Percentiles rank a stretch among this genome's conserved stretches.
These are phyloP conservation scores for Sporisorium reilianum DNA, from an alignment of 1,284 basidiomycete genomes.

Conservation along the genomic window DNA sequence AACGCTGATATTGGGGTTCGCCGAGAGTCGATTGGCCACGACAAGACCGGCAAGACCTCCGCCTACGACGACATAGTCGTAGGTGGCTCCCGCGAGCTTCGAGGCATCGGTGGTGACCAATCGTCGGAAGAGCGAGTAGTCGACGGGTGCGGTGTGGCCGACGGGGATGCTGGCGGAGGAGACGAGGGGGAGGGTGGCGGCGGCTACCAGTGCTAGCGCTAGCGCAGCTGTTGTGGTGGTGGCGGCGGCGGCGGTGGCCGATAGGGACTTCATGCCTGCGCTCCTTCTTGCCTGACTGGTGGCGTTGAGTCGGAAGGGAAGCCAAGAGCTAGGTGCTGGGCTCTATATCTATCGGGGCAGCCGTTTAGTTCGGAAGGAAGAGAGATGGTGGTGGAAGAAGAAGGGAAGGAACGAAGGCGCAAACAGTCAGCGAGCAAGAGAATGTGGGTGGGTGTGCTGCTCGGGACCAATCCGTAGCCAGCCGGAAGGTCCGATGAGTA, in stretches of 20 bases:
- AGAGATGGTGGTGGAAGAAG: background rate
- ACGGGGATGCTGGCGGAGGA: conserved; percentile 7
- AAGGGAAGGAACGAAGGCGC: background rate
- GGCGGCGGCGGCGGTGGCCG: background rate
- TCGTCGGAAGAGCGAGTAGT: conserved; percentile 32
- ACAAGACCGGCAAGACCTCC: conserved; percentile 75
- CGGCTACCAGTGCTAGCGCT: conserved; percentile 1
- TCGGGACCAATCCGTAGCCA: background rate
- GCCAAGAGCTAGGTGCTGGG: too few relatives aligned
- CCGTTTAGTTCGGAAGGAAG: background rate
- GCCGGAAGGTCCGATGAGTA: conserved; percentile 3
- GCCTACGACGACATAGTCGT: conserved; percentile 69
- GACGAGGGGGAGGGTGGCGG: background rate
- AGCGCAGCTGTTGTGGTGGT: conserved; percentile 5
- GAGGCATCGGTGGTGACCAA: conserved; percentile 29
- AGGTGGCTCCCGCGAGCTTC: conserved; percentile 35
- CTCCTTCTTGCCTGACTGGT: background rate
- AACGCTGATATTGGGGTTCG: conserved; percentile 57
- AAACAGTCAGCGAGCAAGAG: background rate
- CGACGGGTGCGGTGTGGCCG: conserved; percentile 6
- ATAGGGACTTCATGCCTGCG: conserved; percentile 15
- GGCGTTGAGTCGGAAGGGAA: too few relatives aligned
- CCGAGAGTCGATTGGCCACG: conserved; percentile 58
- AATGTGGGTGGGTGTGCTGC: background rate
- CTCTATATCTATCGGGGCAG: background rate